phyloP scores from a whole-genome alignment of 345 rosid species.

The Pseudoturritis turrita region DNA sequence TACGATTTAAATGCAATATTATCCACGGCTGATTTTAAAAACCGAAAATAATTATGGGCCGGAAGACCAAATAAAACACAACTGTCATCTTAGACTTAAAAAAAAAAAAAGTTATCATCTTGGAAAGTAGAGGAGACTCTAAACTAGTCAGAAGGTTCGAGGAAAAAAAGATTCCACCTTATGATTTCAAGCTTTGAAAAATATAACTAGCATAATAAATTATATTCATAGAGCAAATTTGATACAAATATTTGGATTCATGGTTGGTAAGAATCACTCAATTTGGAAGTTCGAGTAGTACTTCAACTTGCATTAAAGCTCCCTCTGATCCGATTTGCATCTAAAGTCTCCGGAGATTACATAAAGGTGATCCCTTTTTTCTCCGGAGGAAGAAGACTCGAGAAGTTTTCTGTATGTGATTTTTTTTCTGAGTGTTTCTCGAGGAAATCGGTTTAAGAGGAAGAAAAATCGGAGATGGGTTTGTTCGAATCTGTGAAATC shows the following conservation, averaged over 20 bases:
- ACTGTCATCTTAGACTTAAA: too few species aligned
- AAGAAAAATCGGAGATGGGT: slow-evolving; percentile 41
- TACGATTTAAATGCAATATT: too few species aligned
- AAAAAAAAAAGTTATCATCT: background rate
- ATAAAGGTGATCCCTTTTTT: background rate
- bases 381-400: background rate
- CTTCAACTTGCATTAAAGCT: background rate
- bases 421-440: slow-evolving; percentile 14
- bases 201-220: background rate
- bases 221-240: background rate
- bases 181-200: background rate
- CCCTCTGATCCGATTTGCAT: background rate
- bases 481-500: slow-evolving; percentile 38
- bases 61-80: background rate
- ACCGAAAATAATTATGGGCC: too few species aligned
- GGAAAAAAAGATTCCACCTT: background rate
- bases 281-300: background rate
- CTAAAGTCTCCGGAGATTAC: too few species aligned
- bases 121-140: background rate
- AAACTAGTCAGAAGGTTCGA: background rate
- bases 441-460: slow-evolving; percentile 10
- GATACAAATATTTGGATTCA: background rate
- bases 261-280: slow-evolving; percentile 12
- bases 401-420: background rate
- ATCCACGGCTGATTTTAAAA: too few species aligned